Conservation (phyloP, 306 rosid species). For the Cicer arietinum region DNA sequence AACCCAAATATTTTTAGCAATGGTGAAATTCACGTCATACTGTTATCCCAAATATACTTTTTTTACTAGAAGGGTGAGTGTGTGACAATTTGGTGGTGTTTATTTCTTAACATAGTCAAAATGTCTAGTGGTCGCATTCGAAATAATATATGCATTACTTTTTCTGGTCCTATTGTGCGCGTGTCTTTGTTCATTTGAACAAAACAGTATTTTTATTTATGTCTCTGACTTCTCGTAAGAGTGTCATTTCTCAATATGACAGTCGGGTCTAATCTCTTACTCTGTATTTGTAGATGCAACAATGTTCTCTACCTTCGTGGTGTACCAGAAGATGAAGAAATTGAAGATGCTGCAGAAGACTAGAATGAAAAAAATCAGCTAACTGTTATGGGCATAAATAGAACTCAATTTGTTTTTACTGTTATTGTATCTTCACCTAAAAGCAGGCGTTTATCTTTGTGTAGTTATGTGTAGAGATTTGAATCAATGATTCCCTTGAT, state of each 20-base stretch:
- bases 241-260: neutral
- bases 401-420: neutral
- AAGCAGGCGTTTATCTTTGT: conserved; percentile 20
- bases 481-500: conserved; percentile 29
- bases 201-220: neutral
- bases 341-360: conserved; percentile 86
- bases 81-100: neutral
- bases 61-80: neutral
- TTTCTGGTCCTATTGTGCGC: neutral
- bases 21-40: neutral
- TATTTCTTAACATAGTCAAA: neutral
- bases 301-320: conserved; percentile 97
- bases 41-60: neutral
- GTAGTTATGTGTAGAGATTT: conserved; percentile 45
- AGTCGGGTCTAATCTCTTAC: conserved; percentile 7
- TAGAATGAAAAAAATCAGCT: conserved; percentile 47
- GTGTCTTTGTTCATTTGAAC: neutral
- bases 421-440: conserved; percentile 24
- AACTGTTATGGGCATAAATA: conserved; percentile 32
- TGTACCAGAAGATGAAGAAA: conserved; percentile 94
- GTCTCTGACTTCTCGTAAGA: neutral
- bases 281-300: conserved; percentile 71
- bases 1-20: neutral
- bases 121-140: neutral
- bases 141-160: neutral